Evolutionary conservation across 192 early-diverging fungal species (phyloP).

Genomic region (Funneliformis mosseae): DNA sequence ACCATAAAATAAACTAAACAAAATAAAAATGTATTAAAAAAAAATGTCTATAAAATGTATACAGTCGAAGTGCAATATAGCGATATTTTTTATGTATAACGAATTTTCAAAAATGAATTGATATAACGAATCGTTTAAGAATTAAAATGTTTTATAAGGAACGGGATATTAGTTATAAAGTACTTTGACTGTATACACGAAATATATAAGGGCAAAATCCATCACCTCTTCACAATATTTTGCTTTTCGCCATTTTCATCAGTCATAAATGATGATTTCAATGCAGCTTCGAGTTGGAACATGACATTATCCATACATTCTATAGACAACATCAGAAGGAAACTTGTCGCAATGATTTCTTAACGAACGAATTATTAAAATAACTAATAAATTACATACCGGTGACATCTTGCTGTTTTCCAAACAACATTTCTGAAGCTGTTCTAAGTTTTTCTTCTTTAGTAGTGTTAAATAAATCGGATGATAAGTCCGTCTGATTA

Average conservation of each 20-base stretch:
- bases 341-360: too few relatives aligned
- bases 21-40: not conserved
- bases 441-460: conserved; percentile 20
- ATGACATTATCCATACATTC: conserved; percentile 77
- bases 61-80: not conserved
- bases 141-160: too few relatives aligned
- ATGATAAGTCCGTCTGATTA: not conserved
- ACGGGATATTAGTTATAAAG: too few relatives aligned
- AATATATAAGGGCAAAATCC: not conserved
- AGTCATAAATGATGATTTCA: conserved; percentile 42
- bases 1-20: conserved; percentile 52
- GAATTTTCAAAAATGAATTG: too few relatives aligned
- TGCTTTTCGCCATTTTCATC: conserved; percentile 18
- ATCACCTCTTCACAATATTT: conserved; percentile 40
- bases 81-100: too few relatives aligned
- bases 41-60: not conserved
- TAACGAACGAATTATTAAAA: not conserved
- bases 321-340: conserved; percentile 17
- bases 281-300: conserved; percentile 60
- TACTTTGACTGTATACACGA: not conserved
- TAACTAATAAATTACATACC: conserved; percentile 34
- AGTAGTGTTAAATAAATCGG: not conserved
- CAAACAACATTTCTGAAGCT: conserved; percentile 43
- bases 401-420: conserved; percentile 74
- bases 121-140: too few relatives aligned